Evolutionary conservation across 2,329 filamentous ascomycete genomes (phyloP).

Genomic region (Xylaria sp.): DNA sequence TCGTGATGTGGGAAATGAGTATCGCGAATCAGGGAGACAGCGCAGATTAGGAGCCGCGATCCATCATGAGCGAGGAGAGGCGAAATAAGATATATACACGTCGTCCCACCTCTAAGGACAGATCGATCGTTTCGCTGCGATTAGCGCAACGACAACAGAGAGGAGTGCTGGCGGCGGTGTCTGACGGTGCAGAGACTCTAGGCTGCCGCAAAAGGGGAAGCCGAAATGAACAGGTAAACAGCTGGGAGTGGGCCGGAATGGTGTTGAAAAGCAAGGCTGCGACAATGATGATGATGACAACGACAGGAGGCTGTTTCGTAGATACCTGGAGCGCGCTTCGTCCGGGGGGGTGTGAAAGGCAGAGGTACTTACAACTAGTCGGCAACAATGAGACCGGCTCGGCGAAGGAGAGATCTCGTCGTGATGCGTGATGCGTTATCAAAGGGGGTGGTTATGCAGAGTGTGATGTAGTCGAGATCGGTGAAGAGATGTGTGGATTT

Average conservation of each 20-base stretch:
- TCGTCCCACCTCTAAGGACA: slow-evolving; percentile 42
- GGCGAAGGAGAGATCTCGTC: slow-evolving; percentile 51
- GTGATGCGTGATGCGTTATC: slow-evolving; percentile 44
- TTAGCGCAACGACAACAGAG: slow-evolving; percentile 34
- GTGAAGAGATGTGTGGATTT: slow-evolving; percentile 50
- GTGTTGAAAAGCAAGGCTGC: slow-evolving; percentile 39
- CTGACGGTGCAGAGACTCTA: slow-evolving; percentile 34
- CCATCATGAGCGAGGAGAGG: slow-evolving; percentile 12
- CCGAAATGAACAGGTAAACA: slow-evolving; percentile 46
- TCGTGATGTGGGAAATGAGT: slow-evolving; percentile 32
- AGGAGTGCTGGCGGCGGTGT: slow-evolving; percentile 22
- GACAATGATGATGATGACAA: slow-evolving; percentile 21
- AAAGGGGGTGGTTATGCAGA: slow-evolving; percentile 46
- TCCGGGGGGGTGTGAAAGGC: slow-evolving; percentile 30
- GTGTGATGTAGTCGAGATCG: slow-evolving; percentile 50
- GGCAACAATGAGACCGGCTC: slow-evolving; percentile 53
- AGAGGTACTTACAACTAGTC: slow-evolving; percentile 49
- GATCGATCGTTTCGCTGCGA: slow-evolving; percentile 43
- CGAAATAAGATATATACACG: slow-evolving; percentile 28
- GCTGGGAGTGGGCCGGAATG: slow-evolving; percentile 39
- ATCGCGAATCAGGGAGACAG: slow-evolving; percentile 17
- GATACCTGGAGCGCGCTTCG: slow-evolving; percentile 42
- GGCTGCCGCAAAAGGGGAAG: slow-evolving; percentile 48
- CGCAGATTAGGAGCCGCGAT: slow-evolving; percentile 14
- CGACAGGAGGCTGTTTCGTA: slow-evolving; percentile 23